phyloP scores from a whole-genome alignment of 139 green algal genomes.

The Volvox reticuliferus region DNA sequence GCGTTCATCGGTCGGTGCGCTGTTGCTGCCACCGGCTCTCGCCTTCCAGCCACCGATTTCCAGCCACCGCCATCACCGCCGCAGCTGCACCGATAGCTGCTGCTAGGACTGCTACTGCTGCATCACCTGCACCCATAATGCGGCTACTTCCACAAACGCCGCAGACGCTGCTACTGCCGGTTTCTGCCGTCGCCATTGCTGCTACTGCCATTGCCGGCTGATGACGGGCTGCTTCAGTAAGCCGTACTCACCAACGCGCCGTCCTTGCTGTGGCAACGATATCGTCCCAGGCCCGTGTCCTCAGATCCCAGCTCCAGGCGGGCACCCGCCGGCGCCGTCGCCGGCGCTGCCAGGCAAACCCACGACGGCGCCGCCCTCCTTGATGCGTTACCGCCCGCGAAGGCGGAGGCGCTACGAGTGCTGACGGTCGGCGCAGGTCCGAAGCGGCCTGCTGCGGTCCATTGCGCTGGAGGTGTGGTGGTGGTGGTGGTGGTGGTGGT shows the following conservation, averaged over 20 bases:
- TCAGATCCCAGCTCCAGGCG: not conserved
- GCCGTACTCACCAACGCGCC: slow-evolving; percentile 20
- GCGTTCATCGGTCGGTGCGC: no score
- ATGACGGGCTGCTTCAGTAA: not conserved
- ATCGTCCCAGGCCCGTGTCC: slow-evolving; percentile 20
- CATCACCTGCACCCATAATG: no score
- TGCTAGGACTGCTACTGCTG: no score
- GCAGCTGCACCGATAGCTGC: no score
- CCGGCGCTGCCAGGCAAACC: not conserved
- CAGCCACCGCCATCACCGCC: no score
- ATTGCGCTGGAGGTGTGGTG: not conserved
- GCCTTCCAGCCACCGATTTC: no score
- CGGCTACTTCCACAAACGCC: no score
- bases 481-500: not conserved
- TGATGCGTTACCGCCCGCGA: not conserved
- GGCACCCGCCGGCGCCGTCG: not conserved
- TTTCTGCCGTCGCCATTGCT: no score
- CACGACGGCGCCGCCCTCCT: not conserved
- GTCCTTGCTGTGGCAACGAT: slow-evolving; percentile 43
- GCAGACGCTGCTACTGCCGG: no score
- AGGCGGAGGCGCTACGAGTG: not conserved
- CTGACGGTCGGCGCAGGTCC: not conserved
- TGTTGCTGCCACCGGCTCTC: no score
- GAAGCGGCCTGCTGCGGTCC: no score
- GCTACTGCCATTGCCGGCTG: no score